Evolutionary conservation across 1,284 basidiomycete genomes (phyloP).

Genomic region (Trametes pubescens): DNA sequence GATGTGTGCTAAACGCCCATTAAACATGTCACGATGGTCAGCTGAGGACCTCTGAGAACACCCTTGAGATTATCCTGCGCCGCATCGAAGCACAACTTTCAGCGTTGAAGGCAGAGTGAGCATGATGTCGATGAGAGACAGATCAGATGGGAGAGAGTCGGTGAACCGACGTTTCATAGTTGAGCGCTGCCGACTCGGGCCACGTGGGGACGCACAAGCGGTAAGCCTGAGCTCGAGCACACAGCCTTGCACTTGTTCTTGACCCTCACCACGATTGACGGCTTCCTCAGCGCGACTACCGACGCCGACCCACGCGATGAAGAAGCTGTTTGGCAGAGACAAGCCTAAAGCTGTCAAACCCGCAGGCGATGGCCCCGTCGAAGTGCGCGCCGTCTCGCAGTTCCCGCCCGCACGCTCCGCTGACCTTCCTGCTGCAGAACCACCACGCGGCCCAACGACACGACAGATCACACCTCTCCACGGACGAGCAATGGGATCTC

Average conservation of each 20-base stretch:
- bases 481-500: conserved; percentile 61
- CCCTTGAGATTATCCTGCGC: too few species aligned
- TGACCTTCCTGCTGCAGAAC: conserved; percentile 21
- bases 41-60: too few species aligned
- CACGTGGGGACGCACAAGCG: conserved; percentile 31
- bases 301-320: conserved; percentile 46
- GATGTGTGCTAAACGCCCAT: too few species aligned
- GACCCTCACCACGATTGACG: conserved; percentile 23
- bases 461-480: conserved; percentile 37
- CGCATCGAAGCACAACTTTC: background rate
- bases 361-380: conserved; percentile 40
- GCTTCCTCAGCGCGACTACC: conserved; percentile 22
- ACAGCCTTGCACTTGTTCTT: conserved; percentile 33
- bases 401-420: conserved; percentile 19
- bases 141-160: background rate
- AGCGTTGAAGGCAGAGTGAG: background rate
- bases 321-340: conserved; percentile 59
- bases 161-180: conserved; percentile 21
- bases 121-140: background rate
- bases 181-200: conserved; percentile 32
- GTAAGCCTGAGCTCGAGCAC: conserved; percentile 19
- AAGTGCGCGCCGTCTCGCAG: conserved; percentile 40
- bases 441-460: conserved; percentile 33
- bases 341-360: conserved; percentile 51
- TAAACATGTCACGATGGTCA: too few species aligned